Base-by-base conservation (phyloP, 192 early-diverging fungal species). In the Linderina pennispora region DNA sequence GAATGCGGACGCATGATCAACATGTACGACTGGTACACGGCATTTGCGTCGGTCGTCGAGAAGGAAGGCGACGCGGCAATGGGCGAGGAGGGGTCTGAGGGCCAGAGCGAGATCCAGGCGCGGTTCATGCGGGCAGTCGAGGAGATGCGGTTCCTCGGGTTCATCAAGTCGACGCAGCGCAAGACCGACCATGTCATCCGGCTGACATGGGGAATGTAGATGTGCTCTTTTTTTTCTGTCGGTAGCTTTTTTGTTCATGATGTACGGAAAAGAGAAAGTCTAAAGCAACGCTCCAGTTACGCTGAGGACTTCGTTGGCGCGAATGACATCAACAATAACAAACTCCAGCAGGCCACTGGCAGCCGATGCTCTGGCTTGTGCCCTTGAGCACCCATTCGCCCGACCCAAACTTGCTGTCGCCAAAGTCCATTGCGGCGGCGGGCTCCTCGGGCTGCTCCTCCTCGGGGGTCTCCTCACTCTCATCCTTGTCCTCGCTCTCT, bases 1-100 rank as follows among this genome's bases (percentile, higher is more conserved):
- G 92, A 97, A 47, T 97, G 88, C 59, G 91, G 92, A 3, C 78
- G 86, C 45, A 66, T 97, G 76, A 94, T 98, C 62, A 97, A 98
- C 55, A 59, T 97, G 33, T 88, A 84, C 54, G 95, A 98, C 61
- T 90, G 88, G 87, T 92, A 83, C 50, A 69, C 79, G 32, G 85
- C 87, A 8, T 98, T 98, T 71, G 69, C 80, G 10, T 77, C 78
- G n/a, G 76, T 92, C 18, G 55, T 94, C 39, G 81, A 86, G 50
- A 73, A 75, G 18, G n/a, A n/a, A n/a, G n/a, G n/a, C n/a, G n/a
- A n/a, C n/a, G n/a, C n/a, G n/a, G n/a, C n/a, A n/a, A n/a, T n/a
- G n/a, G n/a, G n/a, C n/a, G 85, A 86, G 36, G 35, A 52, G 15
- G 28, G 46, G 17, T 42, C 37, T 8, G 43, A 33, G 16, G 40